These are phyloP conservation scores for Leccinum subgranulosum DNA, from an alignment of 768 basidiomycete genomes.

Conservation along the genomic window DNA sequence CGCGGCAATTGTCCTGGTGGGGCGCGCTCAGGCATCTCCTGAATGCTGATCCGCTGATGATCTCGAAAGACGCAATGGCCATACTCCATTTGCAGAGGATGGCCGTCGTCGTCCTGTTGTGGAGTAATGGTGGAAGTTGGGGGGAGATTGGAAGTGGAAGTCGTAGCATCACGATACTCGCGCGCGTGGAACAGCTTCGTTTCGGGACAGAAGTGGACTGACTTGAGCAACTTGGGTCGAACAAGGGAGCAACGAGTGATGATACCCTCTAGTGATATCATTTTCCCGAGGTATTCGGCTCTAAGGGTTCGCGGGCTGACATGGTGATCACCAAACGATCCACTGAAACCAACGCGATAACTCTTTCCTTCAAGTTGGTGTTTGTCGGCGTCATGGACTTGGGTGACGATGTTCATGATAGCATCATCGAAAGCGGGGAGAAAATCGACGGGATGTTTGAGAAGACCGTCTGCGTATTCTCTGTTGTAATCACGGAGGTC, in stretches of 20 bases:
- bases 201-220: conserved; percentile 92
- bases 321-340: conserved; percentile 97
- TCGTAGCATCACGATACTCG: conserved; percentile 91
- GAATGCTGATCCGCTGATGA: conserved; percentile 96
- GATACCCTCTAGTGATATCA: conserved; percentile 97
- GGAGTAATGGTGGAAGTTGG: conserved; percentile 87
- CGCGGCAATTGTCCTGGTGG: conserved; percentile 96
- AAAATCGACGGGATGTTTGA: conserved; percentile 84
- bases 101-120: conserved; percentile 88
- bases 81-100: conserved; percentile 85
- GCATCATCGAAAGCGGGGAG: conserved; percentile 90
- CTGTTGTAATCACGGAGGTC: conserved; percentile 92
- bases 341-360: conserved; percentile 88
- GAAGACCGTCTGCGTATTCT: conserved; percentile 81
- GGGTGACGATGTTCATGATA: conserved; percentile 67
- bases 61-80: conserved; percentile 91
- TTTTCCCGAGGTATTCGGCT: conserved; percentile 86
- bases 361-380: conserved; percentile 77
- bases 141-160: conserved; percentile 79
- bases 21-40: conserved; percentile 99
- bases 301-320: conserved; percentile 91
- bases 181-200: conserved; percentile 81
- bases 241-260: conserved; percentile 98
- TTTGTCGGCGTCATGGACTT: conserved; percentile 73
- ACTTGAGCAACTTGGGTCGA: conserved; percentile 97